Evolutionary conservation across 805 yeast species (phyloP), one percentile per base, ranked within the genome.

Genomic region (Priceomyces haplophilus): DNA sequence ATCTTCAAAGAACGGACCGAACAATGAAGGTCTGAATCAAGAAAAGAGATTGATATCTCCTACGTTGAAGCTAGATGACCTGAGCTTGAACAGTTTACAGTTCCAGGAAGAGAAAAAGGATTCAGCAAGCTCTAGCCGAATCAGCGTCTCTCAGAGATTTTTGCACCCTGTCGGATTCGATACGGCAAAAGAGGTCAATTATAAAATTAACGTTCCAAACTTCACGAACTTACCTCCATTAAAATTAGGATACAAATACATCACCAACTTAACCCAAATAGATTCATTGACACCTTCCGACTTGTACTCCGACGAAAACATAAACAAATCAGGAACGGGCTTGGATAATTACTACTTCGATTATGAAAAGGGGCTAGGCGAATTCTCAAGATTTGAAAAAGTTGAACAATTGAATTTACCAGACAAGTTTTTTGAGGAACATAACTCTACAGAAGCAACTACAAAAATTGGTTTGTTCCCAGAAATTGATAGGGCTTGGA

Each of bases 381-480:
- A 73, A 19, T 83, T 82, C 49, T 76, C 85, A n/a, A 83, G 96
- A 7, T 89, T 88, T 60, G 90, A 82, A 55, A 82, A 83, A 54
- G 72, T 83, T 2, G 75, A 76, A 25, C 80, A 82, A 40, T 71
- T 82, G 45, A 80, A 78, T 54, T 78, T 90, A 39, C 97, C 97
- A 1, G 96, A 89, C 58, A 80, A 77, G 47, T 80, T 88, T 47
- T 78, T 85, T 50, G 83, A 82, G 42, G 88, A 85, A 52, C 79
- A 83, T 58, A 82, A 80, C 49, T 74, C 76, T 38, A 75, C 86
- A 4, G 82, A 85, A 54, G 75, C 80, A 41, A 74, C 74, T 37
- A 80, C 89, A 30, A 80, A 82, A 45, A 82, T 87, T 80, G 99
- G 99, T 11, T 65, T 89, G 19, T 82, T 93, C 51, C 79, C 90